Evolutionary conservation across 495 filamentous ascomycete species (phyloP).

Genomic region (Penicillium lagena): DNA sequence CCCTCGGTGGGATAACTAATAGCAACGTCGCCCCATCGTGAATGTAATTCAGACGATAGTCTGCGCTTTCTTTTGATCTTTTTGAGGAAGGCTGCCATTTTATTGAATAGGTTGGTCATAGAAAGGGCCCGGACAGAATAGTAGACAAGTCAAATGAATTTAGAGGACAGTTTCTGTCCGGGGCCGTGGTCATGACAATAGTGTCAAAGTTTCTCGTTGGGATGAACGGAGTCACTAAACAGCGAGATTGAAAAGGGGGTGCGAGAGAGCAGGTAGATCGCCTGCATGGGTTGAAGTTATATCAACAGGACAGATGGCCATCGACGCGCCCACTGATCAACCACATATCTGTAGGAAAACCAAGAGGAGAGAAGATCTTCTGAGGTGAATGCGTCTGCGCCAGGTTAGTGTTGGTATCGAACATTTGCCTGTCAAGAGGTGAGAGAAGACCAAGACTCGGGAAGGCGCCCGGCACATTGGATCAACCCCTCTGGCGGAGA

Average conservation of each 20-base stretch:
- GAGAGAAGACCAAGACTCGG: constrained; percentile 10
- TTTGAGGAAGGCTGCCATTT: constrained; percentile 31
- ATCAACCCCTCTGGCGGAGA: constrained; percentile 24
- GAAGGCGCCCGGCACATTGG: constrained; percentile 26
- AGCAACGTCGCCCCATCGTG: constrained; percentile 36
- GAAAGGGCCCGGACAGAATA: constrained; percentile 2
- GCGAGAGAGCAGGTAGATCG: constrained; percentile 1
- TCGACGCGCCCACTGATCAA: constrained; percentile 6
- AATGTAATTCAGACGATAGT: constrained; percentile 34
- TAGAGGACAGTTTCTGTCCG: too few relatives aligned
- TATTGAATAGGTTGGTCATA: constrained; percentile 21
- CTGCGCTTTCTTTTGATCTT: constrained; percentile 33
- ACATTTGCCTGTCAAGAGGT: constrained; percentile 8
- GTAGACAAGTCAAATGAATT: neutral
- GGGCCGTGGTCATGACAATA: too few relatives aligned
- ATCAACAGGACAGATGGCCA: constrained; percentile 11
- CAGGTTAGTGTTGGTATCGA: constrained; percentile 8
- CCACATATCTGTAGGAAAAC: constrained; percentile 12
- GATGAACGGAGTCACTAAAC: too few relatives aligned
- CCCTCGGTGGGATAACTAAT: constrained; percentile 38
- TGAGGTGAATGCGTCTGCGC: neutral
- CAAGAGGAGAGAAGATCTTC: constrained; percentile 20
- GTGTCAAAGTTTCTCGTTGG: neutral
- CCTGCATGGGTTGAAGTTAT: constrained; percentile 22
- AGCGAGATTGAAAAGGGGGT: neutral